Conservation (phyloP, 169 alveolate species). For the Cryptosporidium viatorum region DNA sequence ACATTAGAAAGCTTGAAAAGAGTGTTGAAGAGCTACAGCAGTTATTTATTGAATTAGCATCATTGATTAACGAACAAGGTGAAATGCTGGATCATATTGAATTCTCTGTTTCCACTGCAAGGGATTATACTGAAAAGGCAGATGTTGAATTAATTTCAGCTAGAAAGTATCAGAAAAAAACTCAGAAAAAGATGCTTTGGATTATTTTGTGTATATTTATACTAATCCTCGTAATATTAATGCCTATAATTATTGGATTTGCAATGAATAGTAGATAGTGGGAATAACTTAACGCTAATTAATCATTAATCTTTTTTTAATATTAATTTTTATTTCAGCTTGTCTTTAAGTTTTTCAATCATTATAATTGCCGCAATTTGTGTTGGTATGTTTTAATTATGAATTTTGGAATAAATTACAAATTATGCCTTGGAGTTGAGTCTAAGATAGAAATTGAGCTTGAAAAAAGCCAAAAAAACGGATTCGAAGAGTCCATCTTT, state of each 20-base stretch:
- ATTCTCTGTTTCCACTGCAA: constrained; percentile 81
- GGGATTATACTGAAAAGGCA: constrained; percentile 84
- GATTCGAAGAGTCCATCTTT: not conserved
- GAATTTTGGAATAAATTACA: not conserved
- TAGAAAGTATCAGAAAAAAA: constrained; percentile 70
- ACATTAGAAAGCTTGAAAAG: constrained; percentile 85
- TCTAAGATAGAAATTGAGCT: constrained; percentile 19
- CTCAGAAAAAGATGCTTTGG: constrained; percentile 79
- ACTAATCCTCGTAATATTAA: constrained; percentile 19
- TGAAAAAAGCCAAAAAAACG: not conserved
- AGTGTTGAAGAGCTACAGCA: constrained; percentile 87
- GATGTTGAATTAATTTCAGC: constrained; percentile 80
- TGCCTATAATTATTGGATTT: constrained; percentile 45
- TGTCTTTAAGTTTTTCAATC: not conserved
- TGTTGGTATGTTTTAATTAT: not conserved
- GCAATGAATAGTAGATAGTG: not conserved
- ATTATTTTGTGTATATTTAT: constrained; percentile 76
- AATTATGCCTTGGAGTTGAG: constrained; percentile 1
- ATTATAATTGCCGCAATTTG: not conserved
- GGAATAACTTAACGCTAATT: not conserved
- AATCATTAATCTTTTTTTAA: not conserved
- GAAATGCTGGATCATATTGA: constrained; percentile 87
- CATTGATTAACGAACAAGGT: constrained; percentile 86
- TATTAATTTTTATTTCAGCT: not conserved
- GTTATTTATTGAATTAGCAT: constrained; percentile 87